Percentiles rank a stretch among this genome's conserved stretches.
phyloP scores from a whole-genome alignment of 164 flowering plant genomes.

The Magnolia kwangsiensis region DNA sequence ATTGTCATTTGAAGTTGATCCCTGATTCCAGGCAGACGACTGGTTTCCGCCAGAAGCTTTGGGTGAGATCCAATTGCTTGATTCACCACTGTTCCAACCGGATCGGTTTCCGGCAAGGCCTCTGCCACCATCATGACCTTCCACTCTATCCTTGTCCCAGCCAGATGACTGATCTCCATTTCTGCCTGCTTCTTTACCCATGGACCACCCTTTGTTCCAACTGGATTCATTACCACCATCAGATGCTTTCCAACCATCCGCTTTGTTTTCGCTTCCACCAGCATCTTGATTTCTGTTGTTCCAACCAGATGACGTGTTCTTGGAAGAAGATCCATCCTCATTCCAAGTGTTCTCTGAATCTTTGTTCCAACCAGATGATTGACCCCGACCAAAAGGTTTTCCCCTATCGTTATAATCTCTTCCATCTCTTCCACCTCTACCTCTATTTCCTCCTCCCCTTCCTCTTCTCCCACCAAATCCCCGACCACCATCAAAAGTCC shows the following conservation, averaged over 20 bases:
- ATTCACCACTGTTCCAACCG: too few species aligned
- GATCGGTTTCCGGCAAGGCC: not conserved
- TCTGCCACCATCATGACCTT: not conserved
- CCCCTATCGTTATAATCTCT: constrained; percentile 13
- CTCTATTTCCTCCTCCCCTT: constrained; percentile 6
- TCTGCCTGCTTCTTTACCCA: not conserved
- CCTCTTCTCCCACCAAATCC: constrained; percentile 10
- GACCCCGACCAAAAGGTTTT: constrained; percentile 18
- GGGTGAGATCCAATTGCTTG: too few species aligned
- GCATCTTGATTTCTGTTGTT: not conserved
- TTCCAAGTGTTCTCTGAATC: not conserved
- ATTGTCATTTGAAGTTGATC: not conserved
- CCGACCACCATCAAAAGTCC: constrained; percentile 13
- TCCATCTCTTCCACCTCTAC: constrained; percentile 6
- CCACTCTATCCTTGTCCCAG: not conserved
- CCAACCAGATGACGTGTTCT: constrained; percentile 15
- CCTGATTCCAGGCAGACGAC: not conserved
- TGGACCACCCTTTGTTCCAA: constrained; percentile 5
- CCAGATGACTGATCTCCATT: constrained; percentile 1
- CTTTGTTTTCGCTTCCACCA: not conserved
- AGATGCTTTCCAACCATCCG: constrained; percentile 12
- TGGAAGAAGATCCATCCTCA: not conserved
- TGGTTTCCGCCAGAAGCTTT: not conserved
- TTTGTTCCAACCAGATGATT: constrained; percentile 4
- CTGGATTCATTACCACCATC: constrained; percentile 5